Evolutionary conservation across 2,329 filamentous ascomycete species (phyloP).

Genomic region (Shiraia bambusicola): DNA sequence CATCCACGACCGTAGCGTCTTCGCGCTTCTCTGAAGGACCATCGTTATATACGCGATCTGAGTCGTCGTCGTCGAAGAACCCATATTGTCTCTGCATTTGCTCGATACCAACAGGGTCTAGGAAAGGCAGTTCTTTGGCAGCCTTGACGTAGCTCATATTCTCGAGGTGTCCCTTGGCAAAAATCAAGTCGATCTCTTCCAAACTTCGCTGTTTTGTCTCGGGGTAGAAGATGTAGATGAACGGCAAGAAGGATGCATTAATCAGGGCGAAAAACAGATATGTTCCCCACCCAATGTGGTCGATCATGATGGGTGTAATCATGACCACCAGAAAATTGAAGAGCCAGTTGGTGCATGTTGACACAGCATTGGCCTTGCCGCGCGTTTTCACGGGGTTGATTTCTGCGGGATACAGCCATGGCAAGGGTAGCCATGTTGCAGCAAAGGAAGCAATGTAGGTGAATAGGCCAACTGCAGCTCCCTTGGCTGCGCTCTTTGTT

Average conservation of each 20-base stretch:
- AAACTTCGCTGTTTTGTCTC: slow-evolving; percentile 53
- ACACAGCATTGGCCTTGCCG: slow-evolving; percentile 56
- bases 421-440: slow-evolving; percentile 63
- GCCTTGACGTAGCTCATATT: slow-evolving; percentile 62
- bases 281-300: slow-evolving; percentile 39
- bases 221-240: slow-evolving; percentile 57
- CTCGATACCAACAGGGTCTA: slow-evolving; percentile 57
- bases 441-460: slow-evolving; percentile 68
- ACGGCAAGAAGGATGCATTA: slow-evolving; percentile 53
- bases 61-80: slow-evolving; percentile 31
- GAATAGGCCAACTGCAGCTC: slow-evolving; percentile 61
- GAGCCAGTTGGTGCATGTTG: slow-evolving; percentile 55
- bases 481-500: slow-evolving; percentile 42
- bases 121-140: slow-evolving; percentile 57
- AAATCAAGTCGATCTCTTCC: slow-evolving; percentile 54
- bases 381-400: slow-evolving; percentile 55
- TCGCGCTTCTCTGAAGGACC: background rate
- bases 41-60: slow-evolving; percentile 5
- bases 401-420: slow-evolving; percentile 57
- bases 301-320: slow-evolving; percentile 42
- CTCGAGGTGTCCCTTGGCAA: slow-evolving; percentile 49
- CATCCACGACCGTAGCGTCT: background rate
- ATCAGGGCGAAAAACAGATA: slow-evolving; percentile 53
- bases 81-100: slow-evolving; percentile 46
- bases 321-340: slow-evolving; percentile 50